phyloP scores from a whole-genome alignment of 2,329 filamentous ascomycete genomes.

The Rutstroemia sp. region DNA sequence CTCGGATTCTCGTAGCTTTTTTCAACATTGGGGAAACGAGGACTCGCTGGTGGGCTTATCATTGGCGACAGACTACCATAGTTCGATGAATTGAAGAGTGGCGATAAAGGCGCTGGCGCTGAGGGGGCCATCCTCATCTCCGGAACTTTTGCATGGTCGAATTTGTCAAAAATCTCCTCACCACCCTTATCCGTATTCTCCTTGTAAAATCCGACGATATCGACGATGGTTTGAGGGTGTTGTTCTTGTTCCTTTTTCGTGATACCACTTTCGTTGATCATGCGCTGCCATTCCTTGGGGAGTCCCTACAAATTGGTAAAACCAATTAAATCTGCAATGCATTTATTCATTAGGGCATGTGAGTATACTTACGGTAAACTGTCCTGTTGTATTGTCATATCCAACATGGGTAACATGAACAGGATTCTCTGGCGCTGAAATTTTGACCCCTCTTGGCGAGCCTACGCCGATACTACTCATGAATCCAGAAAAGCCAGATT shows the following conservation, averaged over 20 bases:
- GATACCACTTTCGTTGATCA: slow-evolving; percentile 93
- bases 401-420: slow-evolving; percentile 97
- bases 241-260: slow-evolving; percentile 93
- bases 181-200: slow-evolving; percentile 74
- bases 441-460: slow-evolving; percentile 83
- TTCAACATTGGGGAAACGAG: slow-evolving; percentile 83
- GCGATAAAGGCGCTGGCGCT: slow-evolving; percentile 20
- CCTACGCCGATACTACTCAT: slow-evolving; percentile 74
- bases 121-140: slow-evolving; percentile 38
- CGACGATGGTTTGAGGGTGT: slow-evolving; percentile 90
- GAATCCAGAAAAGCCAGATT: slow-evolving; percentile 81
- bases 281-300: slow-evolving; percentile 94
- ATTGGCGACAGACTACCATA: slow-evolving; percentile 45
- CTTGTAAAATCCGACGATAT: slow-evolving; percentile 96
- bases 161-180: slow-evolving; percentile 89
- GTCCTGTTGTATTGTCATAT: slow-evolving; percentile 91
- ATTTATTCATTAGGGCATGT: not conserved
- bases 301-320: slow-evolving; percentile 55
- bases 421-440: slow-evolving; percentile 96
- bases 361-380: slow-evolving; percentile 68
- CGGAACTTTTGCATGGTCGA: slow-evolving; percentile 71
- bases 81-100: slow-evolving; percentile 44
- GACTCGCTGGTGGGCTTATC: slow-evolving; percentile 69
- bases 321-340: not conserved
- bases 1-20: slow-evolving; percentile 97